Evolutionary conservation across 352 stramenopile species (phyloP).

Genomic region (Globisporangium acanthophoron): DNA sequence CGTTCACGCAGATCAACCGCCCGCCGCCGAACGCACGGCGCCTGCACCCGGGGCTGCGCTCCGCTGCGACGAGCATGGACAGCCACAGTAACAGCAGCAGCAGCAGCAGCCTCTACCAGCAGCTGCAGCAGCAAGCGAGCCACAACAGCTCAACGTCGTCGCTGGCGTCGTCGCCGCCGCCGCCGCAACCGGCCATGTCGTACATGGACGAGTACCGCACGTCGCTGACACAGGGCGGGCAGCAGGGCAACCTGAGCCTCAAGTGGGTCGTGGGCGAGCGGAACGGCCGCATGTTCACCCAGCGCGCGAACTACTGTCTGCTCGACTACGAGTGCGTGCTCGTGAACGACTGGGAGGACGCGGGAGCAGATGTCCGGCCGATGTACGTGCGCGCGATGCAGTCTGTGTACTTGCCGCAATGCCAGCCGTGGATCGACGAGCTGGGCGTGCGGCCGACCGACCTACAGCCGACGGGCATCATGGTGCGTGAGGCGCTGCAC

Average conservation of each 20-base stretch:
- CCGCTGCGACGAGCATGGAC: background rate
- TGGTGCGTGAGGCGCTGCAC: slow-evolving; percentile 54
- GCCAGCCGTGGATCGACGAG: slow-evolving; percentile 57
- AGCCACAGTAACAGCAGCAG: slow-evolving; percentile 10
- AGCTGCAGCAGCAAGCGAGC: slow-evolving; percentile 1
- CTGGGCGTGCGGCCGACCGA: slow-evolving; percentile 41
- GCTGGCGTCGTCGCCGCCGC: slow-evolving; percentile 1
- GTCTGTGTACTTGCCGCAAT: slow-evolving; percentile 57
- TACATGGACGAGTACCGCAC: slow-evolving; percentile 46
- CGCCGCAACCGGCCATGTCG: slow-evolving; percentile 1
- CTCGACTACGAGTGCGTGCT: slow-evolving; percentile 75
- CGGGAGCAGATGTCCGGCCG: slow-evolving; percentile 18
- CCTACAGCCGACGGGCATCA: slow-evolving; percentile 65
- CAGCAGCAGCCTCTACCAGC: slow-evolving; percentile 2
- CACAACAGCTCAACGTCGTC: slow-evolving; percentile 5
- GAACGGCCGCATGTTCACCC: slow-evolving; percentile 59
- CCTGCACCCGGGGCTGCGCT: background rate
- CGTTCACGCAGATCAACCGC: slow-evolving; percentile 6
- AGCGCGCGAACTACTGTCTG: slow-evolving; percentile 55
- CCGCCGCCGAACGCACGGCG: background rate
- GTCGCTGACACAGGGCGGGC: slow-evolving; percentile 29
- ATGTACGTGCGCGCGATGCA: slow-evolving; percentile 75
- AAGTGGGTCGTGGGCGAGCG: slow-evolving; percentile 70
- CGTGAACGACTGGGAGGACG: slow-evolving; percentile 69
- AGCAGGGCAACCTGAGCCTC: slow-evolving; percentile 62